A percentile compares a stretch with the other conserved stretches of the same genome.
Conservation (phyloP, 805 yeast genomes). For the Starmera pachycereana region DNA sequence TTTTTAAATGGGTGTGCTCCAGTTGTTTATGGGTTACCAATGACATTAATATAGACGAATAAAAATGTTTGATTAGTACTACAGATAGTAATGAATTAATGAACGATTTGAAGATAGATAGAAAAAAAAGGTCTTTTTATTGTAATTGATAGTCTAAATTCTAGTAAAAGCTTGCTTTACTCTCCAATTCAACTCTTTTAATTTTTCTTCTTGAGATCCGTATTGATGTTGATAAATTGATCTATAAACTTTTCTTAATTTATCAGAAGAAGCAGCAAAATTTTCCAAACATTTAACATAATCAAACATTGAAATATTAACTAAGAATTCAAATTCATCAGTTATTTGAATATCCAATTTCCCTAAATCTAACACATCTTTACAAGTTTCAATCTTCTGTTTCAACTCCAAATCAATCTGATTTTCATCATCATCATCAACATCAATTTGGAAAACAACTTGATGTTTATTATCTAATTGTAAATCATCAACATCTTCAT, state of each 20-base stretch:
- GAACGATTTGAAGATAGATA: not conserved
- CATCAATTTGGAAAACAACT: slow-evolving; percentile 13
- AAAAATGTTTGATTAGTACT: no score
- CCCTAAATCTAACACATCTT: slow-evolving; percentile 14
- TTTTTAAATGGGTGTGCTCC: slow-evolving; percentile 92
- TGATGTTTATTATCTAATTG: slow-evolving; percentile 1
- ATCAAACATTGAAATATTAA: slow-evolving; percentile 26
- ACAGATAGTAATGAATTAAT: not conserved
- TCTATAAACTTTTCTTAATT: slow-evolving; percentile 6
- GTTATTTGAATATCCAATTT: slow-evolving; percentile 4
- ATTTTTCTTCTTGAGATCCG: slow-evolving; percentile 2
- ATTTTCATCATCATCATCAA: slow-evolving; percentile 6
- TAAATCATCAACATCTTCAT: slow-evolving; percentile 1
- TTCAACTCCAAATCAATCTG: slow-evolving; percentile 12
- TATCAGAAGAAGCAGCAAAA: slow-evolving; percentile 4
- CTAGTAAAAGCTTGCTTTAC: slow-evolving; percentile 6
- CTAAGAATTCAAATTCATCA: slow-evolving; percentile 26
- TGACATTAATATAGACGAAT: slow-evolving; percentile 16
- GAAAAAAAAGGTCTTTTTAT: no score
- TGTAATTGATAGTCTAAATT: not conserved
- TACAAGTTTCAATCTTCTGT: slow-evolving; percentile 16
- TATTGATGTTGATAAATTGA: slow-evolving; percentile 7
- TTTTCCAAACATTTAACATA: slow-evolving; percentile 8
- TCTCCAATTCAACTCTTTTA: slow-evolving; percentile 20
- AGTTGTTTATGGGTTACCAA: slow-evolving; percentile 80